These are phyloP conservation scores for Entrophospora sp. DNA, from an alignment of 192 early-diverging fungal species.

Conservation along the genomic window DNA sequence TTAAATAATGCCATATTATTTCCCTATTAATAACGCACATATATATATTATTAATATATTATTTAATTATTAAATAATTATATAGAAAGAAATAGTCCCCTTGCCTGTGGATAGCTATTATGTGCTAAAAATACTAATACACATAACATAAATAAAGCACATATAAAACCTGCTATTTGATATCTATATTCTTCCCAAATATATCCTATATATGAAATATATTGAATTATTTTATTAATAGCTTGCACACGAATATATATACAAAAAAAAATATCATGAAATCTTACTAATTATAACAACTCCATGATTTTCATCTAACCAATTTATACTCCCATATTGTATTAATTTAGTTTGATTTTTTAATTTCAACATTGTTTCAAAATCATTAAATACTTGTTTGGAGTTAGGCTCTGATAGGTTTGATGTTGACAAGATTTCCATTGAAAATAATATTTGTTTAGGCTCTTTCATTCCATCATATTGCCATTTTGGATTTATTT, in stretches of 20 bases:
- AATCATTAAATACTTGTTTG: background rate
- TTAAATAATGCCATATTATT: background rate
- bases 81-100: background rate
- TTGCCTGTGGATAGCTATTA: background rate
- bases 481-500: background rate
- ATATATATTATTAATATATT: background rate
- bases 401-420: background rate
- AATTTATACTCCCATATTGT: background rate
- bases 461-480: background rate
- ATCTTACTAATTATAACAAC: background rate
- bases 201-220: background rate
- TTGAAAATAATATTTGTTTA: background rate
- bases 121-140: background rate
- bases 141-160: background rate
- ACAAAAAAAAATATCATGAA: too few species aligned
- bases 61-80: too few species aligned
- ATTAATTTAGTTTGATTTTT: background rate
- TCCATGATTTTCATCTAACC: background rate
- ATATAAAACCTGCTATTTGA: background rate
- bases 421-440: background rate
- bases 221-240: too few species aligned
- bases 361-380: background rate
- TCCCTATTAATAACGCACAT: background rate
- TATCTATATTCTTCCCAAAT: background rate
- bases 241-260: too few species aligned